Conservation (phyloP, 192 early-diverging fungal genomes). For the Gryganskiella cystojenkinii region DNA sequence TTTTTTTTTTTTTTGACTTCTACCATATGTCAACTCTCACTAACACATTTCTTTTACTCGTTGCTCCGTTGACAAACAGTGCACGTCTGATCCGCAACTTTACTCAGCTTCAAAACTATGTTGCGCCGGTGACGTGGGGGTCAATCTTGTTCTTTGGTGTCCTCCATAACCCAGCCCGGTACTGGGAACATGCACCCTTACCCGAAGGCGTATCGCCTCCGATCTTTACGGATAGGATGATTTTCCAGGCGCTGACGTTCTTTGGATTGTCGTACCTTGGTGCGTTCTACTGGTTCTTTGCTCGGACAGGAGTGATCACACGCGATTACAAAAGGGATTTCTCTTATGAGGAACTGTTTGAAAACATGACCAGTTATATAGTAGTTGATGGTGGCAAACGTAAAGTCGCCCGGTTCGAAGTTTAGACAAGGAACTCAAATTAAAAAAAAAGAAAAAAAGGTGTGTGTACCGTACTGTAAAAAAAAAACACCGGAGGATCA, state of each 20-base stretch:
- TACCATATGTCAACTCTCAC: neutral
- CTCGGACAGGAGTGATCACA: conserved; percentile 2
- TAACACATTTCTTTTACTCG: neutral
- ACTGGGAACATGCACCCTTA: neutral
- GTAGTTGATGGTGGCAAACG: conserved; percentile 10
- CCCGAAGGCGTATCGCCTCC: neutral
- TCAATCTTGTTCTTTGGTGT: conserved; percentile 14
- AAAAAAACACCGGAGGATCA: too few relatives aligned
- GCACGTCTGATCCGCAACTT: conserved; percentile 28
- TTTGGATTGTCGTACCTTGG: conserved; percentile 6
- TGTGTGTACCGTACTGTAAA: too few relatives aligned
- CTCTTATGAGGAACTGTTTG: conserved; percentile 28
- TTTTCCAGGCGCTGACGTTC: neutral
- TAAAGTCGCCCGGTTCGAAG: conserved; percentile 28
- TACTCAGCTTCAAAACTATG: conserved; percentile 21
- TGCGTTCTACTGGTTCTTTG: conserved; percentile 19
- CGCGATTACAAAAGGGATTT: conserved; percentile 23
- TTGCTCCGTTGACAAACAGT: neutral
- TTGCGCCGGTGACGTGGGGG: conserved; percentile 22
- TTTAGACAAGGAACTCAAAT: conserved; percentile 4
- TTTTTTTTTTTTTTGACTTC: neutral
- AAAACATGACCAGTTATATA: conserved; percentile 20
- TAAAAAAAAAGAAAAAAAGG: conserved; percentile 10
- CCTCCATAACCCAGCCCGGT: conserved; percentile 12
- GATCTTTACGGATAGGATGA: conserved; percentile 7